Percentiles rank a stretch among this genome's conserved stretches.
Evolutionary conservation across 192 early-diverging fungal species (phyloP).

Genomic region (Ambispora gerdemannii): DNA sequence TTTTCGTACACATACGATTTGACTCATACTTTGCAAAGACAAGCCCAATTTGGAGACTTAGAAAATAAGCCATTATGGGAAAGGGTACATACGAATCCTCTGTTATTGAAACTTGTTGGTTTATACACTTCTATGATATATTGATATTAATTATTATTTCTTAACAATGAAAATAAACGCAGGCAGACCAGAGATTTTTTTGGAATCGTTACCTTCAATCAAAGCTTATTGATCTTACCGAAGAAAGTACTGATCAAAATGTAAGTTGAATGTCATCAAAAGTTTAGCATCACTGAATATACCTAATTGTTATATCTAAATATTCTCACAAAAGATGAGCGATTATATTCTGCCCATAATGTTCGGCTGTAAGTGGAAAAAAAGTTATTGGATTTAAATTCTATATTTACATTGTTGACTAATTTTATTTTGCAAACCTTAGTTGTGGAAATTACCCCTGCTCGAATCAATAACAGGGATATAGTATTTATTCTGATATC

Average conservation of each 20-base stretch:
- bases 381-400: not conserved
- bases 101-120: no score
- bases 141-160: no score
- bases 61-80: slow-evolving; percentile 48
- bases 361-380: slow-evolving; percentile 71
- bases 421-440: not conserved
- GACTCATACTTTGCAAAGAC: slow-evolving; percentile 80
- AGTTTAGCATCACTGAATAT: no score
- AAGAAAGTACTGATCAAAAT: slow-evolving; percentile 42
- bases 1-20: slow-evolving; percentile 88
- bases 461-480: slow-evolving; percentile 59
- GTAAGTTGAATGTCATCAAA: no score
- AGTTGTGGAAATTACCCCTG: slow-evolving; percentile 64
- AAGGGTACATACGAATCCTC: slow-evolving; percentile 39
- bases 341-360: slow-evolving; percentile 88
- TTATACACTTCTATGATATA: no score
- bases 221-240: slow-evolving; percentile 62
- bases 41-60: slow-evolving; percentile 45
- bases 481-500: slow-evolving; percentile 82
- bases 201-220: slow-evolving; percentile 79
- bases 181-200: slow-evolving; percentile 93
- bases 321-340: slow-evolving; percentile 57
- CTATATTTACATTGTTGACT: not conserved
- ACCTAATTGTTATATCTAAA: no score
- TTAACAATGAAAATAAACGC: no score